Percentiles rank a stretch among this genome's conserved stretches.
Conservation (phyloP, 768 basidiomycete genomes). For the Mycena albidolilacea region DNA sequence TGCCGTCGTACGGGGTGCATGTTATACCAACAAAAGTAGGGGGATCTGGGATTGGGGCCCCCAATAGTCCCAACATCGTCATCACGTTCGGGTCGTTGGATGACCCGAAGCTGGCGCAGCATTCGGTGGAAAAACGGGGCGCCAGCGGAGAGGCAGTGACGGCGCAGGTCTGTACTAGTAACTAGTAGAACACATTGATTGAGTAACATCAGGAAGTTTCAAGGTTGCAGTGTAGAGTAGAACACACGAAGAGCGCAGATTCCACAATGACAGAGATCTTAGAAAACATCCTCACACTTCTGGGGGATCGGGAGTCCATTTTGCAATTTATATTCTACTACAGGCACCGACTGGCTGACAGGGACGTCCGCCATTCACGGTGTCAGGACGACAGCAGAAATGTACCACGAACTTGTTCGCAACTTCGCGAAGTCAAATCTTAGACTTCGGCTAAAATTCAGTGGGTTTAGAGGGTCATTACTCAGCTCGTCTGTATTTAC, state of each 20-base stretch:
- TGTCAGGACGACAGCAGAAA: conserved; percentile 4
- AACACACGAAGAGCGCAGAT: not conserved
- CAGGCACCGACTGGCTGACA: not conserved
- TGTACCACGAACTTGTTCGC: not conserved
- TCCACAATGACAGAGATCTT: conserved; percentile 2
- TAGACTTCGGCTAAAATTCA: too few species aligned
- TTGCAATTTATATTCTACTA: conserved; percentile 3
- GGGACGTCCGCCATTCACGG: not conserved
- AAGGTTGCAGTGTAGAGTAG: conserved; percentile 1
- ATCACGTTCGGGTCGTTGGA: conserved; percentile 1
- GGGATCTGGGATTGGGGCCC: not conserved
- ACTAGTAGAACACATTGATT: not conserved
- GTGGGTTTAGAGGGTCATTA: too few species aligned
- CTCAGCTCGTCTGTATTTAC: too few species aligned
- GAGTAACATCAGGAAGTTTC: not conserved
- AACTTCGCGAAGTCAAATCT: too few species aligned
- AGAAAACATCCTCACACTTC: conserved; percentile 2
- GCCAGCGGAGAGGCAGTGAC: not conserved
- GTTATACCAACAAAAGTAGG: not conserved
- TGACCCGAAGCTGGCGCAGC: conserved; percentile 1
- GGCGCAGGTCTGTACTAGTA: not conserved
- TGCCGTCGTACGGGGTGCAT: conserved; percentile 6
- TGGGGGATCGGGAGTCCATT: not conserved
- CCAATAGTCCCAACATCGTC: not conserved
- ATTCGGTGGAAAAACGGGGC: conserved; percentile 1